Evolutionary conservation across 2,329 filamentous ascomycete species (phyloP), one percentile per base, ranked within the genome.

Genomic region (Xylaria sp.): DNA sequence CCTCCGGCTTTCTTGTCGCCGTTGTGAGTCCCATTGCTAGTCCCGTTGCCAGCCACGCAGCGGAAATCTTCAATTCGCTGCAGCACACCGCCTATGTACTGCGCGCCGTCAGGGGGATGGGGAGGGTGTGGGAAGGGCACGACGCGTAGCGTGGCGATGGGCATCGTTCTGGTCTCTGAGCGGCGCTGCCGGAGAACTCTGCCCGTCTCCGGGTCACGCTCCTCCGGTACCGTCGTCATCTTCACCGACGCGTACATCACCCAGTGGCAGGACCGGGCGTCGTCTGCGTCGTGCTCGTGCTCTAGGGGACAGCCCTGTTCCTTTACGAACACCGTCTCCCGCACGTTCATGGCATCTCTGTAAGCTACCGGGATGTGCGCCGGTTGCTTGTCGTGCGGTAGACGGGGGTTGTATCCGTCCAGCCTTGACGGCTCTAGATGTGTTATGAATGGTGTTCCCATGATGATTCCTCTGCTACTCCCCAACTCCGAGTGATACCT

Each of bases 231-330:
- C 50, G 80, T 79, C 3, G 77, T 70, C 53, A 27, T 63, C 61
- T 85, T 85, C 63, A 91, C 84, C 17, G 85, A 89, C 54, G 88
- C 88, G 79, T 97, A 97, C n/a, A 90, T 83, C 33, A 97, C 90
- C 92, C 93, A 97, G 79, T 97, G 94, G 80, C 90, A 95, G 72
- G 89, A 90, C 39, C 92, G 87, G 0, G 85, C 72, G 77, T 98
- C 95, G 76, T 97, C 93, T 0, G 84, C 81, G 81, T 97, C 95
- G 71, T 93, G 85, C 78, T 98, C 94, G 70, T 89, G 87, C 42
- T 91, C 88, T 0, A 88, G 78, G 0, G 86, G 83, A 15, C 88
- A 81, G 0, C 78, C 73, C 73, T 91, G 89, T 73, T 90, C 89
- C 7, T 80, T 42, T 27, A 90, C 85, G 72, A 89, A 91, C 60